Base-by-base conservation (phyloP, 257 asterid genomes). In the Ocimum tenuiflorum region DNA sequence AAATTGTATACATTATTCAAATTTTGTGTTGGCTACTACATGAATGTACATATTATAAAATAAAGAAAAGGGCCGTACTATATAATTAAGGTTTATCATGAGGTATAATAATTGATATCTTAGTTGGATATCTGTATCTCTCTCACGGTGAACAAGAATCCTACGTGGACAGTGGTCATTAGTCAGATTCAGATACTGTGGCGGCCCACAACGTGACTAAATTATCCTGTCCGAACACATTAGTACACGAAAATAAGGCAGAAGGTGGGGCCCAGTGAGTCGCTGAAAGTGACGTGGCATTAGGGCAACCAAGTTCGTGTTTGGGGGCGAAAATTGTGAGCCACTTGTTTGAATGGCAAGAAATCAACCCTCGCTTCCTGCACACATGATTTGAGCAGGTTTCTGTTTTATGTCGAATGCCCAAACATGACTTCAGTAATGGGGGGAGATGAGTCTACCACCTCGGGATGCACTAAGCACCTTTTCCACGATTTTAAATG, bases 341-440 rank as follows among this genome's bases (percentile, higher is more conserved):
- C 95, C 95, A 86, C 88, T 68, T 14, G 59, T 57, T 72, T 70
- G 79, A 65, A 80, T 75, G 89, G 94, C 68, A 19, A 63, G 73
- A 76, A 62, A 58, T 70, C 69, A 17, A 31, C 29, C 63, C 58
- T 64, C 45, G 11, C 7, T 35, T 50, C 74, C 63, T 65, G 72
- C 75, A 36, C 61, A 71, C 75, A 67, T 60, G 69, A 63, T 48
- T 71, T 71, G 78, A 73, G 66, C 49, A 36, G 17, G 36, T 33
- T 22, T 42, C 41, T 71, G 68, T 39, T 48, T 51, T 53, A 1
- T 27, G 54, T 29, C 35, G 3, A 3, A 0, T 38, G 22, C 24
- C 65, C 68, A 63, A 63, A 49, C 70, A 4, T 9, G 20, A 18
- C 33, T 4, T 38, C 59, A 46, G 48, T 69, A 6, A 68, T 33